Base-by-base conservation (phyloP, 306 rosid genomes). In the Cicer judaicum region DNA sequence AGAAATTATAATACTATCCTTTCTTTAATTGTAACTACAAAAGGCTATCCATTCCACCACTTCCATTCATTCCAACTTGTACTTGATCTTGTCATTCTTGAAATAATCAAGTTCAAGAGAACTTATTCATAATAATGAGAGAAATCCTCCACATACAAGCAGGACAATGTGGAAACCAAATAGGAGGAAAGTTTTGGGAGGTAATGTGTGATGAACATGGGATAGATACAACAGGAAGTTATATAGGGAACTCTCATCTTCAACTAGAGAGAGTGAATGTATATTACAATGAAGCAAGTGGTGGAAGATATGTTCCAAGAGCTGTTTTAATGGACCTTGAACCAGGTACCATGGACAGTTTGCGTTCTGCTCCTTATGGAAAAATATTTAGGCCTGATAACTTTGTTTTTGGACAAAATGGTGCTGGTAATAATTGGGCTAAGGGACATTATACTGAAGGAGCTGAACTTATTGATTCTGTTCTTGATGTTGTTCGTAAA, bases 351-450 rank as follows among this genome's bases (percentile, higher is more conserved):
- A 92, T 90, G 97, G 97, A 92, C 76, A 90, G 93, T 84, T 76
- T 92, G 60, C 83, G 93, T 8, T 79, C 93, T 7, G 89, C 96
- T 77, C 89, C 97, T 78, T 87, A 65, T 64, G 97, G 97, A 11
- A 84, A 87, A 46, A 87, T 92, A 49, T 92, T 88, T 68, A 85
- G 97, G 66, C 97, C 96, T 10, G 97, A 92, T 77, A 92, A 92
- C 85, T 92, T 90, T 29, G 96, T 92, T 24, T 92, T 92, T 2
- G 96, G 97, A 8, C 93, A 92, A 65, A 92, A 90, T 78, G 97
- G 97, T 13, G 97, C 97, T 34, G 97, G 97, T 1, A 92, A 92
- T 78, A 92, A 92, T 72, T 92, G 97, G 97, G 97, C 97, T 14
- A 92, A 92, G 74, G 97, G 96, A 10, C 96, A 92, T 81, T 90